A percentile compares a stretch with the other conserved stretches of the same genome.
Conservation (phyloP, 2,329 filamentous ascomycete species). For the Macroventuria anomochaeta region DNA sequence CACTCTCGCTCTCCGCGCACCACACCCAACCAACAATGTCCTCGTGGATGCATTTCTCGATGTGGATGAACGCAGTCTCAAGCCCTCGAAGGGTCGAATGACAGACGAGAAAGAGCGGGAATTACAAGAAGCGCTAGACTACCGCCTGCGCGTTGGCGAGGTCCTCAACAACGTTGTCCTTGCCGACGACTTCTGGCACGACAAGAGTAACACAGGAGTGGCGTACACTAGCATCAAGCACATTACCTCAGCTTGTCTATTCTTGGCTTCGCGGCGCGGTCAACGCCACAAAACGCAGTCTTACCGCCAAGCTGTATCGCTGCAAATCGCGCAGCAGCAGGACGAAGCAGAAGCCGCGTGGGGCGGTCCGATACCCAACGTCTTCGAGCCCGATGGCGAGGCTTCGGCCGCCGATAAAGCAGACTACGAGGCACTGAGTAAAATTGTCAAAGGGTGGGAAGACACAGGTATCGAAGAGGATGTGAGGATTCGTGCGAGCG, state of each 20-base stretch:
- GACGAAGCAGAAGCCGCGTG: conserved; percentile 61
- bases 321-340: conserved; percentile 57
- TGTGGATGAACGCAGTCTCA: conserved; percentile 55
- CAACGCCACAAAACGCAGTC: conserved; percentile 65
- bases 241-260: conserved; percentile 66
- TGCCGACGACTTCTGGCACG: conserved; percentile 29
- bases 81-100: conserved; percentile 19
- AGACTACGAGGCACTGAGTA: conserved; percentile 58
- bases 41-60: conserved; percentile 73
- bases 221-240: conserved; percentile 17
- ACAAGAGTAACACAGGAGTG: neutral
- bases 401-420: conserved; percentile 30
- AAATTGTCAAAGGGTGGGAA: conserved; percentile 72
- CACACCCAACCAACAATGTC: conserved; percentile 66
- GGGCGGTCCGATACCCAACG: conserved; percentile 57
- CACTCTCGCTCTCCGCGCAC: conserved; percentile 66
- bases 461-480: conserved; percentile 70
- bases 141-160: conserved; percentile 72
- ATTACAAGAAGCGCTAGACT: conserved; percentile 59
- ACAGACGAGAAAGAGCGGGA: conserved; percentile 35
- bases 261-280: conserved; percentile 68
- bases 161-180: conserved; percentile 35
- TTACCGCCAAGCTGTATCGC: conserved; percentile 61
- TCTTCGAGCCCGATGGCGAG: conserved; percentile 40
- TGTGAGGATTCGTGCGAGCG: conserved; percentile 71